Evolutionary conservation across 1,284 basidiomycete genomes (phyloP), one percentile per base, ranked within the genome.

Genomic region (Puccinia coronata): DNA sequence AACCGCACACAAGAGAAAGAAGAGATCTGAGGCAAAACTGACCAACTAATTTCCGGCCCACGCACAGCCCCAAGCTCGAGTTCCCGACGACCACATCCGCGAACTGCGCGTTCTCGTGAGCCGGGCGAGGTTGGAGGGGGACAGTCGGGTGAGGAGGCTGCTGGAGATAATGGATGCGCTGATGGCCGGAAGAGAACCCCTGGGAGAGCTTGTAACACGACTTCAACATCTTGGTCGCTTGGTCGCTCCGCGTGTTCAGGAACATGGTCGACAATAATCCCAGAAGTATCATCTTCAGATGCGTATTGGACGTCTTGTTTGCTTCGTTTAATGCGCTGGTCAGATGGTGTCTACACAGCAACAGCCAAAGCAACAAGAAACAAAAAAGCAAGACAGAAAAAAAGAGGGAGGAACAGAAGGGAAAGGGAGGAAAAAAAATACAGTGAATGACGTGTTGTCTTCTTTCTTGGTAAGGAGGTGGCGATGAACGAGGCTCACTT

Each of bases 271-370:
- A 61, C 11, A 77, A 39, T 20, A 77, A 41, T 1, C 59, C 75
- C 25, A 77, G 41, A 6, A 77, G 28, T 39, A 67, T 67, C 59
- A 63, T 77, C 61, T 77, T 77, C 8, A 77, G 31, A 77, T 77
- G 75, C 8, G 75, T 77, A 25, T 77, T 77, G 0, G 63, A 49
- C 2, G 47, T 61, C 61, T 51, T 51, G 34, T 77, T 65, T 1
- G 75, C 55, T 51, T 77, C 59, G 31, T 77, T 67, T 1, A 77
- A 34, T 16, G 75, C 59, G 20, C n/a, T 65, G 0, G 75, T 77
- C 16, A 77, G 36, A 55, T 77, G 63, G 20, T 77, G 75, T 25
- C 75, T 77, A 28, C 3, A 25, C 9, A n/a, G 3, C 23, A 6
- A 2, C 28, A 59, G 18, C n/a, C 28, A 31, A n/a, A 53, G 23